Evolutionary conservation across 2,329 filamentous ascomycete species (phyloP).

Genomic region (Xylaria arbuscula): DNA sequence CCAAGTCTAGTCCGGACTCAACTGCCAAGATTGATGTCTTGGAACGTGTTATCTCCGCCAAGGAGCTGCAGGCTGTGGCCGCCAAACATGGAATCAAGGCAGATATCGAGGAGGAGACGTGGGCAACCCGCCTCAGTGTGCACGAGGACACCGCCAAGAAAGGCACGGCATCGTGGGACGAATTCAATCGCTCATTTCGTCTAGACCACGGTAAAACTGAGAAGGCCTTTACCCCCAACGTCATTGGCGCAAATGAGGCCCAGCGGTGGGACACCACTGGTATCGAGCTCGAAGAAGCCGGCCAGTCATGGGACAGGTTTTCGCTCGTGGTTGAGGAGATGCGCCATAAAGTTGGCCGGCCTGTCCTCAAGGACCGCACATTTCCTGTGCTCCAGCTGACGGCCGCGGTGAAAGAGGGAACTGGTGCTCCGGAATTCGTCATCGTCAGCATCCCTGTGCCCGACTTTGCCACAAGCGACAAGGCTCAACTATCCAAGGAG

Average conservation of each 20-base stretch:
- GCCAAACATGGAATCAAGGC: slow-evolving; percentile 28
- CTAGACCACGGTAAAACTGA: slow-evolving; percentile 68
- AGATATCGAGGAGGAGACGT: slow-evolving; percentile 61
- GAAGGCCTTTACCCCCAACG: slow-evolving; percentile 66
- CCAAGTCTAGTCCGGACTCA: slow-evolving; percentile 62
- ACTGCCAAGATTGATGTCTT: slow-evolving; percentile 64
- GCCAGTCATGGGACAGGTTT: slow-evolving; percentile 59
- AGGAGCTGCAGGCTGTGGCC: slow-evolving; percentile 56
- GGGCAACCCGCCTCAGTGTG: slow-evolving; percentile 71
- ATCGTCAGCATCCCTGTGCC: slow-evolving; percentile 67
- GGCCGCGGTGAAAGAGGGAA: slow-evolving; percentile 53
- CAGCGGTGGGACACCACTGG: slow-evolving; percentile 60
- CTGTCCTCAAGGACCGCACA: slow-evolving; percentile 70
- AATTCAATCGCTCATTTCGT: slow-evolving; percentile 71
- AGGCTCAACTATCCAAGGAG: slow-evolving; percentile 52
- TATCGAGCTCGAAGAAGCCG: slow-evolving; percentile 54
- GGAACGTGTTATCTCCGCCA: slow-evolving; percentile 60
- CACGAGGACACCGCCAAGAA: slow-evolving; percentile 64
- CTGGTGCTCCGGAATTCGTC: slow-evolving; percentile 58
- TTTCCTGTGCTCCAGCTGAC: slow-evolving; percentile 76
- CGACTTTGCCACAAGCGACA: slow-evolving; percentile 53
- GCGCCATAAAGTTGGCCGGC: slow-evolving; percentile 69
- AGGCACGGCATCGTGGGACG: slow-evolving; percentile 70
- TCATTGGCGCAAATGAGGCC: slow-evolving; percentile 61
- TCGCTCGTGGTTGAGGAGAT: slow-evolving; percentile 70